These are phyloP conservation scores for Rosa multiflora DNA, from an alignment of 306 rosid genomes.

Conservation along the genomic window DNA sequence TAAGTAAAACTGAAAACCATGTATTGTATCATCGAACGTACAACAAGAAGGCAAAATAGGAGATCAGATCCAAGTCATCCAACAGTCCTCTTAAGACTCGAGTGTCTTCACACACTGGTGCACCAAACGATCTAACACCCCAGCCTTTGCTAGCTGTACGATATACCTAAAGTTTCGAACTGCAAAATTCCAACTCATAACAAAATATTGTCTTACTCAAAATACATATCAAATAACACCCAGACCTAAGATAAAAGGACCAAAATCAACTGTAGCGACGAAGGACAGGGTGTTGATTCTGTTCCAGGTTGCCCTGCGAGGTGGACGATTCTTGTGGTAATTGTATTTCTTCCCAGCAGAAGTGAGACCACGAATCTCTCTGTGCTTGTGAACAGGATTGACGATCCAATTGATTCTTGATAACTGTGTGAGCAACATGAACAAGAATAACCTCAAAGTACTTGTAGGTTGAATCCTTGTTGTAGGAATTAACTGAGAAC, in stretches of 20 bases:
- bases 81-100: too few relatives aligned
- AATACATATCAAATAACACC: conserved; percentile 21
- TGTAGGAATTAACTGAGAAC: too few relatives aligned
- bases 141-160: too few relatives aligned
- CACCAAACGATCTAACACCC: too few relatives aligned
- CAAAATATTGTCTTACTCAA: conserved; percentile 19
- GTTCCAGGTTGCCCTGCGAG: conserved; percentile 81
- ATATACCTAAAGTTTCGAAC: conserved; percentile 17
- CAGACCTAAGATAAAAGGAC: conserved; percentile 8
- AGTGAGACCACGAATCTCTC: conserved; percentile 84
- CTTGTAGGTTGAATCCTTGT: conserved; percentile 88
- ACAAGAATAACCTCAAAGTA: conserved; percentile 73
- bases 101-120: too few relatives aligned
- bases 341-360: conserved; percentile 89
- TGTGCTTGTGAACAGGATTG: conserved; percentile 80
- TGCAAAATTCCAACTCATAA: conserved; percentile 21
- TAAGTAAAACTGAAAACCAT: too few relatives aligned
- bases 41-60: too few relatives aligned
- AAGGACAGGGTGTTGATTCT: conserved; percentile 81
- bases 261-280: conserved; percentile 66
- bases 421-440: conserved; percentile 75
- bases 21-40: too few relatives aligned
- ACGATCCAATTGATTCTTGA: conserved; percentile 86
- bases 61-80: too few relatives aligned
- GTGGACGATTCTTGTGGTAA: conserved; percentile 72